Conservation (phyloP, 192 early-diverging fungal species). For the Dissophora globulifera region DNA sequence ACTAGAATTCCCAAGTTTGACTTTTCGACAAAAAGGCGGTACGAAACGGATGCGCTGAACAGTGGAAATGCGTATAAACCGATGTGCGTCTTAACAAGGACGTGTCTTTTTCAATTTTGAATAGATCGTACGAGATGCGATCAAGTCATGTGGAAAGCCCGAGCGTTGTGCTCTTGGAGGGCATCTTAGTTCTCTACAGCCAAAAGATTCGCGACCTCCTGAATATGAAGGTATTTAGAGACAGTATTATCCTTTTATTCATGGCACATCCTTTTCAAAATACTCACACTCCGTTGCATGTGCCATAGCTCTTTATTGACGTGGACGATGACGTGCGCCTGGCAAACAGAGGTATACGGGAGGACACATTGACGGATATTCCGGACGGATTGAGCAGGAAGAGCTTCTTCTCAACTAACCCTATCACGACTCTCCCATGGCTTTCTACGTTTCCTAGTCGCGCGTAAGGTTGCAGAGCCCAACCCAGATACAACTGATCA, state of each 20-base stretch:
- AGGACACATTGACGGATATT: not conserved
- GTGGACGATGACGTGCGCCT: constrained; percentile 86
- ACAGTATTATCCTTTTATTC: too few species aligned
- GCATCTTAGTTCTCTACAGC: constrained; percentile 82
- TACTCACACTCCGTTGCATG: not conserved
- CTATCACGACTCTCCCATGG: not conserved
- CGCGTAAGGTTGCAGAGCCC: constrained; percentile 34
- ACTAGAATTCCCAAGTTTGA: constrained; percentile 75
- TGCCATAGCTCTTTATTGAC: constrained; percentile 71
- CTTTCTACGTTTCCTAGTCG: constrained; percentile 5
- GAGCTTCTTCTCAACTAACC: not conserved
- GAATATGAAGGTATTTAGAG: constrained; percentile 72
- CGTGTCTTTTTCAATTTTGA: not conserved
- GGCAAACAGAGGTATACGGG: constrained; percentile 53
- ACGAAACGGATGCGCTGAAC: not conserved
- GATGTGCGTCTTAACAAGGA: not conserved
- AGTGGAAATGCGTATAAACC: not conserved
- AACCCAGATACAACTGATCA: constrained; percentile 56
- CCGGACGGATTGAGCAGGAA: too few species aligned
- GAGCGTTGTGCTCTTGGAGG: constrained; percentile 81
- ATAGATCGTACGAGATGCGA: constrained; percentile 23
- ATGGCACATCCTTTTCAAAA: not conserved
- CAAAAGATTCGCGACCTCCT: constrained; percentile 71
- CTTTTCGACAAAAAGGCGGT: constrained; percentile 57
- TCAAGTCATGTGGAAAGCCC: constrained; percentile 52